phyloP scores from a whole-genome alignment of 2,329 filamentous ascomycete species.

The Fusarium setosum region DNA sequence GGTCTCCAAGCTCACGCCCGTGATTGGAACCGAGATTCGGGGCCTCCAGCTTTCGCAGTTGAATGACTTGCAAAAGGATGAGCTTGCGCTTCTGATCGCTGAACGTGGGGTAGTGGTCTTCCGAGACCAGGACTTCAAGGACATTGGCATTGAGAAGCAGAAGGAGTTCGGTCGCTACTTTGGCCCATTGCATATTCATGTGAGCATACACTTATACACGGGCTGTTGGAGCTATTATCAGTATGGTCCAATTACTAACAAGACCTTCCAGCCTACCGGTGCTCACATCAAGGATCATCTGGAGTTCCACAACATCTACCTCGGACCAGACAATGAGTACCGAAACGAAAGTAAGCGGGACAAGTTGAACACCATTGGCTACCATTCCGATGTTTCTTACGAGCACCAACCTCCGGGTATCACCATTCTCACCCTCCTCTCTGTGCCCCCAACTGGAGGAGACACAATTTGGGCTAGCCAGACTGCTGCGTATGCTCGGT shows the following conservation, averaged over 20 bases:
- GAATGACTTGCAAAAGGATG: slow-evolving; percentile 53
- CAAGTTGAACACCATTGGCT: slow-evolving; percentile 47
- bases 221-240: no score
- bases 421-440: slow-evolving; percentile 46
- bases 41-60: slow-evolving; percentile 53
- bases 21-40: slow-evolving; percentile 54
- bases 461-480: slow-evolving; percentile 14
- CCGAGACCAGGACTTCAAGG: slow-evolving; percentile 48
- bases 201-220: not conserved
- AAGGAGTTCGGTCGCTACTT: slow-evolving; percentile 45
- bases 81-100: slow-evolving; percentile 55
- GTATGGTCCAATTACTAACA: not conserved
- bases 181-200: not conserved
- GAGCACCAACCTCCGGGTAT: slow-evolving; percentile 56
- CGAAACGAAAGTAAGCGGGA: slow-evolving; percentile 47
- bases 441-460: slow-evolving; percentile 6
- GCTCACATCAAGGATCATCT: slow-evolving; percentile 55
- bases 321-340: slow-evolving; percentile 55
- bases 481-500: slow-evolving; percentile 3
- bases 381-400: slow-evolving; percentile 56
- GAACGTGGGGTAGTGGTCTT: slow-evolving; percentile 48
- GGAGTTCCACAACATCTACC: slow-evolving; percentile 60
- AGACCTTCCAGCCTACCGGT: slow-evolving; percentile 51
- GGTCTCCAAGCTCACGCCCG: slow-evolving; percentile 29
- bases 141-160: slow-evolving; percentile 51